Evolutionary conservation across 83 land plant genomes (phyloP).

Genomic region (Diphasiastrum complanatum): DNA sequence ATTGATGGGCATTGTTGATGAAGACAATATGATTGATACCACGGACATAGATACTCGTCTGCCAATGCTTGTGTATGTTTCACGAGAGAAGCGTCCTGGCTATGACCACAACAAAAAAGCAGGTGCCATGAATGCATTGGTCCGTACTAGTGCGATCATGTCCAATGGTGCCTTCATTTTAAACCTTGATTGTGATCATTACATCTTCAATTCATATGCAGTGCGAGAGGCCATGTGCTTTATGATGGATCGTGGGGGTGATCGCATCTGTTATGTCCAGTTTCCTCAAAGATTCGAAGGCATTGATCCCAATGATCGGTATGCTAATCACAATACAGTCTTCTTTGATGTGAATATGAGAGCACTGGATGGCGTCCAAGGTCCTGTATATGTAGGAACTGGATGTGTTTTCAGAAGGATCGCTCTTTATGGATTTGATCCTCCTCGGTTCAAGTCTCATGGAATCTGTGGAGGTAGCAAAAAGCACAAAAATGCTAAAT

Average conservation of each 20-base stretch:
- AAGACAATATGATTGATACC: conserved; percentile 7
- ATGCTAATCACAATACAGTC: conserved; percentile 17
- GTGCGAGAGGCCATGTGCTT: conserved; percentile 9
- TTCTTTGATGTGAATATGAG: no score
- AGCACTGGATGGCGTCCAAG: conserved; percentile 15
- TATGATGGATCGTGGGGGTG: no score
- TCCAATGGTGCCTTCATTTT: no score
- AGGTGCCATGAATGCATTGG: no score
- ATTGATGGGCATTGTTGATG: conserved; percentile 1
- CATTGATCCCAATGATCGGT: conserved; percentile 14
- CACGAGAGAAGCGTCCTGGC: no score
- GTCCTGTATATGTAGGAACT: conserved; percentile 10
- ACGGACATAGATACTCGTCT: conserved; percentile 6
- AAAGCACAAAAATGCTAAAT: background rate
- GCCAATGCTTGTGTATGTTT: conserved; percentile 16
- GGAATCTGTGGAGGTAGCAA: background rate
- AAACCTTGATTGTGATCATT: conserved; percentile 16
- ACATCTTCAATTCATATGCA: conserved; percentile 10
- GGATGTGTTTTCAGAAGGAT: conserved; percentile 4
- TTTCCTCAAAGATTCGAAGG: no score
- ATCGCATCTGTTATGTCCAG: no score
- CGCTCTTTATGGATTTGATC: conserved; percentile 11
- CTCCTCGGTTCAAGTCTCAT: background rate
- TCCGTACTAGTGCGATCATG: no score
- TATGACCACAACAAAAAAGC: conserved; percentile 19